These are phyloP conservation scores for Colletotrichum truncatum DNA, from an alignment of 2,329 filamentous ascomycete species.

Conservation along the genomic window DNA sequence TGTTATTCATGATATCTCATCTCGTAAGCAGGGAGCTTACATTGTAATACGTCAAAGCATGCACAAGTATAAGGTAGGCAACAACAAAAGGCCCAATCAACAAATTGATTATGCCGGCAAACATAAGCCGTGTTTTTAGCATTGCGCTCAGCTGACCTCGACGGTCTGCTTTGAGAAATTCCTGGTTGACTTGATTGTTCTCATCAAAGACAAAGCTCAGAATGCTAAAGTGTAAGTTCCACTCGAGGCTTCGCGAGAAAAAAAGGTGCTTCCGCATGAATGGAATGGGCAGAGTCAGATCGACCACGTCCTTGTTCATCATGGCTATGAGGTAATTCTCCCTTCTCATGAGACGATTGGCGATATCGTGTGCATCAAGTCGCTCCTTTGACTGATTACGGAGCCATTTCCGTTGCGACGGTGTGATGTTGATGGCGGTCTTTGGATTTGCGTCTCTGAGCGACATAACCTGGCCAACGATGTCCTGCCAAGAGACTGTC, in stretches of 20 bases:
- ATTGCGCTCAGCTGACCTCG: conserved; percentile 81
- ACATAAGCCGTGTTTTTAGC: conserved; percentile 79
- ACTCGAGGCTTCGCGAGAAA: conserved; percentile 90
- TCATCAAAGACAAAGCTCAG: conserved; percentile 95
- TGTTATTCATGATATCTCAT: background rate
- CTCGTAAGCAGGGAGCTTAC: conserved; percentile 53
- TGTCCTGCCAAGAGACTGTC: conserved; percentile 92
- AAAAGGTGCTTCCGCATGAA: conserved; percentile 82
- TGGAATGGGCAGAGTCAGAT: conserved; percentile 86
- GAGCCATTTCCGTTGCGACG: conserved; percentile 64
- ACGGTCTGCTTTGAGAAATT: conserved; percentile 86
- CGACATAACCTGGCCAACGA: conserved; percentile 86
- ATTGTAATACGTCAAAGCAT: conserved; percentile 95
- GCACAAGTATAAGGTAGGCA: conserved; percentile 86
- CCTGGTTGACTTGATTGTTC: conserved; percentile 83
- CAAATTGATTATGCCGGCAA: conserved; percentile 87
- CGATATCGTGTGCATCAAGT: conserved; percentile 96
- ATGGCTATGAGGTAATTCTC: conserved; percentile 97
- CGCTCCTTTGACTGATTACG: conserved; percentile 92
- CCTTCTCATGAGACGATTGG: conserved; percentile 93
- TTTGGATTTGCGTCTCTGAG: conserved; percentile 87
- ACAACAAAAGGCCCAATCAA: conserved; percentile 88
- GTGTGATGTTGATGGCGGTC: conserved; percentile 69
- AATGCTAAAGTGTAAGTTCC: conserved; percentile 90
- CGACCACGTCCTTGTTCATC: conserved; percentile 95